A percentile compares a stretch with the other conserved stretches of the same genome.
Evolutionary conservation across 2,329 filamentous ascomycete genomes (phyloP).

Genomic region (Aspergillus arachidicola): DNA sequence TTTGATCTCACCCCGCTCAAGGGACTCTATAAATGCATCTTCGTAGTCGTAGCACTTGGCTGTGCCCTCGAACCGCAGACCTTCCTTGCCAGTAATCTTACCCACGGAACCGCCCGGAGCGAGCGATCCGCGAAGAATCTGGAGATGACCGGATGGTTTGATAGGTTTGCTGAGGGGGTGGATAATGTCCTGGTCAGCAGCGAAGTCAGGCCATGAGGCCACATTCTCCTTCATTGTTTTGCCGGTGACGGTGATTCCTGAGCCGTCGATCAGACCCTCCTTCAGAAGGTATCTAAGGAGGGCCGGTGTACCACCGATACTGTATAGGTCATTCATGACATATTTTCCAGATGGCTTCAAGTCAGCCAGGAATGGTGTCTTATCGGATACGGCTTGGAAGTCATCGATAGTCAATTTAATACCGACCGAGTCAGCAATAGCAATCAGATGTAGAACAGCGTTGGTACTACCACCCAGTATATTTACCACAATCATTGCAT

Average conservation of each 20-base stretch:
- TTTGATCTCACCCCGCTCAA: constrained; percentile 70
- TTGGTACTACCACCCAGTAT: constrained; percentile 81
- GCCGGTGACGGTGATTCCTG: constrained; percentile 62
- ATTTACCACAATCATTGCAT: constrained; percentile 81
- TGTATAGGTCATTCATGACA: constrained; percentile 61
- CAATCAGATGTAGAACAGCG: constrained; percentile 77
- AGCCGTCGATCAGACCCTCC: constrained; percentile 61
- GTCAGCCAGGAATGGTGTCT: constrained; percentile 79
- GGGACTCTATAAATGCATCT: constrained; percentile 67
- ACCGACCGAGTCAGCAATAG: constrained; percentile 75
- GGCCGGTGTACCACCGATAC: constrained; percentile 60
- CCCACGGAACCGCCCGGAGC: constrained; percentile 71
- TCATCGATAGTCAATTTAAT: constrained; percentile 79
- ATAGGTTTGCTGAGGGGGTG: constrained; percentile 68
- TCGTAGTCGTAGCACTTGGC: constrained; percentile 72
- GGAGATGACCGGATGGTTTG: constrained; percentile 70
- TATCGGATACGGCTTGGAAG: constrained; percentile 79
- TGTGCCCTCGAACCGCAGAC: constrained; percentile 66
- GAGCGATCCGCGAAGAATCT: constrained; percentile 71
- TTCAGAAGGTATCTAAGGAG: constrained; percentile 61
- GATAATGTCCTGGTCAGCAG: constrained; percentile 70
- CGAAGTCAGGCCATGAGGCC: constrained; percentile 64
- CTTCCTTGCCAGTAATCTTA: constrained; percentile 78
- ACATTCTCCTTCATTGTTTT: constrained; percentile 62
- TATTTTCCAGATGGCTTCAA: constrained; percentile 75